Base-by-base conservation (phyloP, 2,329 filamentous ascomycete genomes). In the Sporothrix protearum region DNA sequence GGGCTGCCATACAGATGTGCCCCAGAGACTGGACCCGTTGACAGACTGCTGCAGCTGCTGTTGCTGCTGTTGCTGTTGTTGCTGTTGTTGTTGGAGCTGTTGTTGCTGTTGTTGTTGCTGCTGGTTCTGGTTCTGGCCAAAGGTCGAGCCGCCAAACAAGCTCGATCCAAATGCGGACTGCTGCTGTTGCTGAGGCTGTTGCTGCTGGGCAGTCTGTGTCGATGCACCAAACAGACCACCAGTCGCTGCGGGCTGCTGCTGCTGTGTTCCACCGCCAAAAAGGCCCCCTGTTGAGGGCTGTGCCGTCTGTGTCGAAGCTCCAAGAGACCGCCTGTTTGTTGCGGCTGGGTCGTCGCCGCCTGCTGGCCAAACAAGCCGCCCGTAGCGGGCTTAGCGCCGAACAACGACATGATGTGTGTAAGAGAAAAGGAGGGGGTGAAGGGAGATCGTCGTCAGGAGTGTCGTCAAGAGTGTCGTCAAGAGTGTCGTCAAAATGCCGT, bases 1-100 rank as follows among this genome's bases (percentile, higher is more conserved):
- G 0, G 85, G 84, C 72, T 86, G 85, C 84, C 85, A 87, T 76
- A 86, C 78, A 9, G 85, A 86, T 74, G 80, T 83, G 14, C 83
- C 83, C 16, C 74, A 75, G 30, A 75, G 85, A 78, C 74, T 85
- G 80, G 73, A 76, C 64, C 72, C 71, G 33, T 68, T 71, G 33
- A 61, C 75, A 72, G 82, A 83, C 71, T 82, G 78, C 74, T 80
- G 79, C 72, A 81, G 79, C 73, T 77, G 77, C 67, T 80, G 76
- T 69, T 76, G 77, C 69, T 79, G 78, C 68, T 81, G 78, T 47
- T 78, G 79, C 53, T 81, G 80, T 63, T 82, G 78, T 70, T 80
- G 79, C 70, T 82, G 78, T 53, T 80, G 78, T 30, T 79, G 78
- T 71, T 81, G 78, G 59, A 80, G 78, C 64, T 82, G 79, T 55